These are phyloP conservation scores for Boechera divaricarpa DNA, from an alignment of 345 rosid species.

Conservation along the genomic window DNA sequence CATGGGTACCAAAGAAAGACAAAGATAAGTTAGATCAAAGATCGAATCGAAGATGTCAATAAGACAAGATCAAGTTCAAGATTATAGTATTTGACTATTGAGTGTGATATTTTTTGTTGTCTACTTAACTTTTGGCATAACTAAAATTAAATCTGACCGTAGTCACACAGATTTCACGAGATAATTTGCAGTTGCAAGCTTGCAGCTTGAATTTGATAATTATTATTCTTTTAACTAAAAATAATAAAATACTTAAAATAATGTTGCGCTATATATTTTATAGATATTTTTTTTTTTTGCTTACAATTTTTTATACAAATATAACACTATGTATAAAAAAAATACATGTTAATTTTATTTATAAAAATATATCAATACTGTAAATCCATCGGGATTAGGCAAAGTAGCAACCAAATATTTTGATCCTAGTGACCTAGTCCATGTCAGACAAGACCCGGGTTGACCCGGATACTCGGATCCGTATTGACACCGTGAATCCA, in stretches of 20 bases:
- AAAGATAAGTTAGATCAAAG: neutral
- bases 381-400: neutral
- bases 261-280: neutral
- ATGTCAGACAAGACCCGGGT: neutral
- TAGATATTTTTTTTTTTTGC: neutral
- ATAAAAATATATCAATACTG: too few species aligned
- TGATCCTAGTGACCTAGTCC: neutral
- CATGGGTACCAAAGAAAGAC: neutral
- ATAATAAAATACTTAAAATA: neutral
- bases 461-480: conserved; percentile 17
- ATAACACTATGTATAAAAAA: too few species aligned
- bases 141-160: neutral
- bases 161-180: neutral
- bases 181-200: neutral
- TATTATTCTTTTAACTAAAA: neutral
- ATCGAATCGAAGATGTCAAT: neutral
- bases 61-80: neutral
- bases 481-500: neutral
- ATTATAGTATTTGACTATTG: neutral
- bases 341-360: too few species aligned
- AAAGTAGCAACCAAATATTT: neutral
- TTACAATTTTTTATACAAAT: neutral
- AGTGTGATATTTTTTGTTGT: neutral
- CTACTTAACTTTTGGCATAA: neutral
- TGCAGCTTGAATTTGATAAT: neutral